phyloP scores from a whole-genome alignment of 2,329 filamentous ascomycete species.

The Colletotrichum siamense region DNA sequence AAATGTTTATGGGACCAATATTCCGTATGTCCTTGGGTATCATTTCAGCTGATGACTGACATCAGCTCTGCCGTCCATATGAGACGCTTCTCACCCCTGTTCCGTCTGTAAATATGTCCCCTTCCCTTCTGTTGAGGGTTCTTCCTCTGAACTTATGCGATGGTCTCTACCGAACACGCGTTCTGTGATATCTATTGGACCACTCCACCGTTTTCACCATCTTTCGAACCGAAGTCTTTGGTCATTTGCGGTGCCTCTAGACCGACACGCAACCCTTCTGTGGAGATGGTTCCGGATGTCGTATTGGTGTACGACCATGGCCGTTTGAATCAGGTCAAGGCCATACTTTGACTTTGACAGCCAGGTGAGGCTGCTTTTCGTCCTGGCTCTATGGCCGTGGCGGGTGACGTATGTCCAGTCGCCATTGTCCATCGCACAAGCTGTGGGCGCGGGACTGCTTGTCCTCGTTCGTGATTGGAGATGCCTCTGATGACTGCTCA shows the following conservation, averaged over 20 bases:
- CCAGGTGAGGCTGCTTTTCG: background rate
- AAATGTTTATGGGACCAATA: background rate
- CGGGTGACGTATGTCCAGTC: background rate
- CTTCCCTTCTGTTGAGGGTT: background rate
- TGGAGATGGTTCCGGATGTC: background rate
- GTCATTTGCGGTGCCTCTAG: accelerated
- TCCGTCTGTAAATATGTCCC: background rate
- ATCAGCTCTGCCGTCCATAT: background rate
- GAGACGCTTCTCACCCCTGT: background rate
- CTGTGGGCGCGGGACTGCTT: no score
- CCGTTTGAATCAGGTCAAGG: background rate
- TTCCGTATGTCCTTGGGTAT: constrained; percentile 4
- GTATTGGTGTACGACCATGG: background rate
- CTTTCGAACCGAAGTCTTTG: no score
- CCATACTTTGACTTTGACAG: background rate
- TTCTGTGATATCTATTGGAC: background rate
- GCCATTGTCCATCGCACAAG: background rate
- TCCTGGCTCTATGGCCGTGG: background rate
- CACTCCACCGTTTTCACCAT: no score
- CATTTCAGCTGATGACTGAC: background rate
- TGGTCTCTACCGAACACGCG: background rate
- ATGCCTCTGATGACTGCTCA: background rate
- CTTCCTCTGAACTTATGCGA: background rate
- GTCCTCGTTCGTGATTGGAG: background rate
- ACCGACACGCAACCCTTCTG: background rate